Conservation (phyloP, 331 rosid species). For the Quercus lobata region DNA sequence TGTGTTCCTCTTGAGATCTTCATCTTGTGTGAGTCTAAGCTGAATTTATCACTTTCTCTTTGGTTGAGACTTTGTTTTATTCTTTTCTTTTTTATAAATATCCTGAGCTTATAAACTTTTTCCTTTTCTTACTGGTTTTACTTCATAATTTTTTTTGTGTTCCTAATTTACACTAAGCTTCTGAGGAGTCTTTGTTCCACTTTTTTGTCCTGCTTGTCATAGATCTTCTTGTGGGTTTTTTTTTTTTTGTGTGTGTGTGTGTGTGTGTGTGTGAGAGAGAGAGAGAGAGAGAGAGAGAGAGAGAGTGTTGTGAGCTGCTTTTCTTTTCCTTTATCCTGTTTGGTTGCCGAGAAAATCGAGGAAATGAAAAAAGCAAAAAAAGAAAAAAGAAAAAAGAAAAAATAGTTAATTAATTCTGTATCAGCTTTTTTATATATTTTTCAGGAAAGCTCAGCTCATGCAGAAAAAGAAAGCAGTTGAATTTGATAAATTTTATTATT, state of each 20-base stretch:
- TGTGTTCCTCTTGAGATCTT: conserved; percentile 5
- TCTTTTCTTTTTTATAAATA: not conserved
- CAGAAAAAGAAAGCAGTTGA: not conserved
- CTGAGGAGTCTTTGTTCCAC: not conserved
- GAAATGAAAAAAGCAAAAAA: not conserved
- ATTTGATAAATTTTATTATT: not conserved
- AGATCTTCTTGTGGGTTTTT: not conserved
- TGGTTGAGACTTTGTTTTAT: not conserved
- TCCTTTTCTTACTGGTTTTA: not conserved
- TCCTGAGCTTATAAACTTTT: not conserved
- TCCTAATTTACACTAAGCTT: not conserved
- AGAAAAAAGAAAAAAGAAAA: not conserved
- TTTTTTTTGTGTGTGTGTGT: not conserved
- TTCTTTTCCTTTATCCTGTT: not conserved
- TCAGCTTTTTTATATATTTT: not conserved
- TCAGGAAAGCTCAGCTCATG: conserved; percentile 4
- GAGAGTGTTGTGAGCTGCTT: not conserved
- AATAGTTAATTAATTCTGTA: not conserved
- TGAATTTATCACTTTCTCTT: not conserved
- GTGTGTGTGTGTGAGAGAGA: not conserved
- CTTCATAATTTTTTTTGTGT: not conserved
- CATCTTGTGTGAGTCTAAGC: not conserved
- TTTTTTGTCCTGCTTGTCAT: not conserved
- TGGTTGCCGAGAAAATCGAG: conserved; percentile 6
- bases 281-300: too few relatives aligned